Evolutionary conservation across 305 asterid genomes (phyloP).

Genomic region (Stenogyne calaminthoides): DNA sequence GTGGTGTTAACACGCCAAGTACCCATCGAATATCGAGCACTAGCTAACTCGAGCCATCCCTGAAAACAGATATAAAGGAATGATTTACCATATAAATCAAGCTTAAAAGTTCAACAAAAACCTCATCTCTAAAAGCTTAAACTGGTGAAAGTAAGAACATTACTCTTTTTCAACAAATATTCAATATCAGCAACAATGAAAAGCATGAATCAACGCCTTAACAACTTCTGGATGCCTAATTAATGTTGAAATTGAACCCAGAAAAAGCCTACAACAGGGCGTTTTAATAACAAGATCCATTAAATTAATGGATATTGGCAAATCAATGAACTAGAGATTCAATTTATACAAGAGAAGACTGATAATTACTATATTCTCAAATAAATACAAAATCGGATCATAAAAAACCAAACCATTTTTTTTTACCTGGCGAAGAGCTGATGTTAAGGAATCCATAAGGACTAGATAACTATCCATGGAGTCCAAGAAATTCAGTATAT

Average conservation of each 20-base stretch:
- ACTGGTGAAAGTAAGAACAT: neutral
- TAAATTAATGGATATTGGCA: neutral
- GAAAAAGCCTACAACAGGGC: constrained; percentile 6
- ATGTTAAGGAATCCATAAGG: constrained; percentile 64
- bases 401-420: neutral
- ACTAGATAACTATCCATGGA: constrained; percentile 67
- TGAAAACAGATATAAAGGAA: constrained; percentile 29
- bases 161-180: neutral
- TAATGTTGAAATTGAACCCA: constrained; percentile 8
- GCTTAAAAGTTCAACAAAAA: neutral
- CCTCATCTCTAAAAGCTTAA: neutral
- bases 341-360: neutral
- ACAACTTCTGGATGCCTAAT: neutral
- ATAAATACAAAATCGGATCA: constrained; percentile 16
- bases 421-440: constrained; percentile 81
- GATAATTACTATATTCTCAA: neutral
- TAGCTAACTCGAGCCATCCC: constrained; percentile 89
- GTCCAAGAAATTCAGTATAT: constrained; percentile 64
- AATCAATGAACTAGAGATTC: constrained; percentile 1
- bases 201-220: neutral
- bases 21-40: constrained; percentile 89
- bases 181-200: neutral
- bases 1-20: constrained; percentile 67
- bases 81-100: constrained; percentile 21
- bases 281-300: constrained; percentile 11